A percentile compares a stretch with the other conserved stretches of the same genome.
These are phyloP conservation scores for Penicillium crustosum DNA, from an alignment of 2,329 filamentous ascomycete genomes.

Conservation along the genomic window DNA sequence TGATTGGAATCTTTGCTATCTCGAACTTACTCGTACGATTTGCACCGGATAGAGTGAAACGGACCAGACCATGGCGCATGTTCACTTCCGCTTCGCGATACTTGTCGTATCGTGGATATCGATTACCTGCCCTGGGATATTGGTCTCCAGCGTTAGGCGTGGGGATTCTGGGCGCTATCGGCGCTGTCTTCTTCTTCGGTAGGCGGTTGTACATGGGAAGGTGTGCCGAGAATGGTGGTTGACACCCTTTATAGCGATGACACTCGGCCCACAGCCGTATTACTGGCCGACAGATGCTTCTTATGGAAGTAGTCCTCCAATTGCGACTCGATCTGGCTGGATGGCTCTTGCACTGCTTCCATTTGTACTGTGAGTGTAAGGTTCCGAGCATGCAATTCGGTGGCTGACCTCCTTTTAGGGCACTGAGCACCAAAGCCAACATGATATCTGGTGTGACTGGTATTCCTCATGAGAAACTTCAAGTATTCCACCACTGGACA, in stretches of 20 bases:
- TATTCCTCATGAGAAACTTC: constrained; percentile 58
- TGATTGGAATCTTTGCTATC: constrained; percentile 52
- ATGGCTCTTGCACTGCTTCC: constrained; percentile 54
- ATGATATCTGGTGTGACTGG: constrained; percentile 56
- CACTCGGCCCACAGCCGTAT: constrained; percentile 53
- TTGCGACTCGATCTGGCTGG: constrained; percentile 55
- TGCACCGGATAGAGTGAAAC: constrained; percentile 30
- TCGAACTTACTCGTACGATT: constrained; percentile 36
- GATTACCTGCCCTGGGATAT: constrained; percentile 38
- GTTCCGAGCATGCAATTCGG: neutral
- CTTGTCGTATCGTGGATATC: constrained; percentile 45
- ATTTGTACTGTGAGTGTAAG: constrained; percentile 47
- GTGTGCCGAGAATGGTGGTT: neutral
- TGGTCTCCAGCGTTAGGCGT: constrained; percentile 50
- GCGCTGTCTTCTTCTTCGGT: constrained; percentile 50
- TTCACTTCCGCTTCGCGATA: constrained; percentile 41
- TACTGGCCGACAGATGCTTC: constrained; percentile 54
- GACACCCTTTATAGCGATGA: constrained; percentile 40
- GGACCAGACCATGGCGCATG: constrained; percentile 33
- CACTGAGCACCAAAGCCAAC: constrained; percentile 57
- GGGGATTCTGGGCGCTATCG: constrained; percentile 41
- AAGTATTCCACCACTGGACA: constrained; percentile 55
- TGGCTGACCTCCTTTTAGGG: constrained; percentile 29
- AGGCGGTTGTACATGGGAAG: constrained; percentile 15
- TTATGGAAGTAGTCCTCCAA: constrained; percentile 54